A percentile compares a stretch with the other conserved stretches of the same genome.
Conservation (phyloP, 2,329 filamentous ascomycete species). For the Aspergillus puulaauensis region DNA sequence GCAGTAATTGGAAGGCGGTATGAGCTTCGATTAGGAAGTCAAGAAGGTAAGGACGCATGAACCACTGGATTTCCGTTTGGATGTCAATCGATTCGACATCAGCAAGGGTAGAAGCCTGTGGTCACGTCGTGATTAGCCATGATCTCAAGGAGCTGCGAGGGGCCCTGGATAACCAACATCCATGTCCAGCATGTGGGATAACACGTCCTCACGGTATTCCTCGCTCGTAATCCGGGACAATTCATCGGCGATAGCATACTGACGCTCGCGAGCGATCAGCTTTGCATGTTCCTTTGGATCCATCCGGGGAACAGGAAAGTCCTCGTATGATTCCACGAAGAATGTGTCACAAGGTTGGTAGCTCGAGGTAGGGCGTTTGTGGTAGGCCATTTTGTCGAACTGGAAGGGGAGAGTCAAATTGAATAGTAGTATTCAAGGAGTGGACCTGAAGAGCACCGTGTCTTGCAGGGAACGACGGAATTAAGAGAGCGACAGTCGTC, state of each 20-base stretch:
- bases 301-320: constrained; percentile 53
- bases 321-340: constrained; percentile 63
- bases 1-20: constrained; percentile 87
- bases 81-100: constrained; percentile 98
- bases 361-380: constrained; percentile 50
- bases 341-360: constrained; percentile 68
- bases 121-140: constrained; percentile 24
- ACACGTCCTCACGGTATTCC: constrained; percentile 91
- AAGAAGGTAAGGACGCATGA: constrained; percentile 96
- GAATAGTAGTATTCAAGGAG: constrained; percentile 30
- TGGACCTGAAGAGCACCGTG: constrained; percentile 42
- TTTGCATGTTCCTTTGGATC: constrained; percentile 74
- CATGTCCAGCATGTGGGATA: constrained; percentile 94
- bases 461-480: constrained; percentile 42
- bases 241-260: constrained; percentile 85
- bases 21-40: constrained; percentile 98
- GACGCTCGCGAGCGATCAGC: constrained; percentile 75
- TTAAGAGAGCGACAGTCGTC: constrained; percentile 54
- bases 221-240: constrained; percentile 81
- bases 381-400: constrained; percentile 54
- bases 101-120: constrained; percentile 77
- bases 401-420: constrained; percentile 21
- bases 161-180: constrained; percentile 56
- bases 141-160: background rate
- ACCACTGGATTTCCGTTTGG: constrained; percentile 99